A percentile compares a stretch with the other conserved stretches of the same genome.
These are phyloP conservation scores for Ceratocystis destructans DNA, from an alignment of 2,329 filamentous ascomycete genomes.

Conservation along the genomic window DNA sequence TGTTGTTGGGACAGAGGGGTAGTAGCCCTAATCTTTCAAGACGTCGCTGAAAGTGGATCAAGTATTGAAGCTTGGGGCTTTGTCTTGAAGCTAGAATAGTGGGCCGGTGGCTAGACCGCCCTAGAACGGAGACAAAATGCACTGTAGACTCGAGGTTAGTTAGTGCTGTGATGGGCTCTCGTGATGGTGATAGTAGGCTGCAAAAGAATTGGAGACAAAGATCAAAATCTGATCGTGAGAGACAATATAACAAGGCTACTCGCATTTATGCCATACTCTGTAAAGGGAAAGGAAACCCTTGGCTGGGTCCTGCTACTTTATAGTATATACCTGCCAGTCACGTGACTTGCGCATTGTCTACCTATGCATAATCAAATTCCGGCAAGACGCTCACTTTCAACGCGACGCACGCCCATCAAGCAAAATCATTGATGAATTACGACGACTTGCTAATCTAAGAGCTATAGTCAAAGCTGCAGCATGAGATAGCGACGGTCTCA, in stretches of 20 bases:
- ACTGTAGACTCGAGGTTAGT: not conserved
- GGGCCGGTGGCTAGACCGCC: not conserved
- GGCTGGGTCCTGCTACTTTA: not conserved
- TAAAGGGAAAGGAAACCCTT: not conserved
- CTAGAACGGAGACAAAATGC: not conserved
- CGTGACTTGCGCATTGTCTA: constrained; percentile 1
- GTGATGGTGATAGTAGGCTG: not conserved
- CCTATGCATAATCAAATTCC: not conserved
- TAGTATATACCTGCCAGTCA: not conserved
- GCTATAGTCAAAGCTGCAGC: not conserved
- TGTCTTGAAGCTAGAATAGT: not conserved
- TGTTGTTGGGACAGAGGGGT: not conserved
- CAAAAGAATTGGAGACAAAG: too few relatives aligned
- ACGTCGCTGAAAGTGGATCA: constrained; percentile 1
- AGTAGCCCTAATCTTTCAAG: not conserved
- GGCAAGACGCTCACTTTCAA: not conserved
- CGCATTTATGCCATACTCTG: too few relatives aligned
- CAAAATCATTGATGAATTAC: not conserved
- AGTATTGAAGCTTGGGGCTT: not conserved
- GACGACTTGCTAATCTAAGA: not conserved
- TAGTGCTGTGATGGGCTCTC: not conserved
- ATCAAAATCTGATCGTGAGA: too few relatives aligned
- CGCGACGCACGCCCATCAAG: constrained; percentile 2
- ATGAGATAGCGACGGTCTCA: not conserved
- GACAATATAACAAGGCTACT: too few relatives aligned